Base-by-base conservation (phyloP, 148 eudicot genomes). In the Diospyros lotus region DNA sequence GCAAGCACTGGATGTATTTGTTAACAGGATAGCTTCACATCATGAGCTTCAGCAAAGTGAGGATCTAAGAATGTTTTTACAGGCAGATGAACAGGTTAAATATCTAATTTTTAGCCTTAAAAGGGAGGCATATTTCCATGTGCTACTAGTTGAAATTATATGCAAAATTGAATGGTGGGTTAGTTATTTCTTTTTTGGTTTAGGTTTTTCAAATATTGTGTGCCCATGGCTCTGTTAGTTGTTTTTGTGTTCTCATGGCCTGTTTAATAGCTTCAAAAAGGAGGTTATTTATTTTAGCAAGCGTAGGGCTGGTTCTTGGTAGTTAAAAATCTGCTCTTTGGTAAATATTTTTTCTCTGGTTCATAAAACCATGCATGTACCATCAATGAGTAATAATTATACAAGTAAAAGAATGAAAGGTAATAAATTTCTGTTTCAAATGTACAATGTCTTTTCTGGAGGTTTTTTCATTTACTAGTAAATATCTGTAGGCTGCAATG, bases 51-150 rank as follows among this genome's bases (percentile, higher is more conserved):
- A 84, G 74, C 90, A 75, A 73, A 90, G 97, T 82, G 99, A 96
- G 70, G 99, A 96, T 77, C 78, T 96, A 75, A 88, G 98, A 82
- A 86, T 81, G 69, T 96, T 96, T 86, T 77, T 96, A 86, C 93
- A 89, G 81, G 99, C 94, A 63, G 93, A 93, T 80, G 98, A 96
- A 80, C 98, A 91, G 94, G 99, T 89, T 68, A 84, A 72, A 66
- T 87, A 64, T 71, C 66, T 61, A 48, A 39, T 63, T 79, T 72
- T 75, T 68, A 58, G 44, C 58, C 45, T 65, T 18, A 61, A 38
- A 12, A 42, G 52, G 71, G 52, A 15, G 28, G 11, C 50, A 41
- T 55, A 65, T 4, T 75, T 55, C 39, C 46, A 42, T 68, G 17
- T 66, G 73, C 60, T 68, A 40, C 18, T 45, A 7, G 52, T 69